Base-by-base conservation (phyloP, 2,329 filamentous ascomycete genomes). In the Aspergillus sp. region DNA sequence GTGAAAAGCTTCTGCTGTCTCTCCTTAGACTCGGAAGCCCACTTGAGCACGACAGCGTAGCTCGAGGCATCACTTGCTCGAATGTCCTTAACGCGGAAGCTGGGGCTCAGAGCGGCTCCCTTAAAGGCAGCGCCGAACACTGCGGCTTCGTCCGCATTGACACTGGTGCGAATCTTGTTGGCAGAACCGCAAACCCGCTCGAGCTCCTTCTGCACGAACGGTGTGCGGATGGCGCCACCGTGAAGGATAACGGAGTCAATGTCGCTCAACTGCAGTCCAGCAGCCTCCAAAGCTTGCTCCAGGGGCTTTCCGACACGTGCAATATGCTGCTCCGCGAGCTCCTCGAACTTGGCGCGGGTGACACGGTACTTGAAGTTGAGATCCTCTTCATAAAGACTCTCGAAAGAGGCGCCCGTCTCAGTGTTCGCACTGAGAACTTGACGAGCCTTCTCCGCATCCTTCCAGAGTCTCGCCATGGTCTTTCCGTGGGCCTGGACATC, bases 21-120 rank as follows among this genome's bases (percentile, higher is more conserved):
- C 55, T 86, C 81, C 79, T 94, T 91, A 43, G 86, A 84, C 64
- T 90, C 87, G 59, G 86, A 82, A 39, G 81, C 86, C 86, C 91
- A 97, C 75, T 89, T 90, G 69, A 97, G 85, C 59, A 88, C 87
- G 28, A 90, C 85, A 2, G 88, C 81, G 74, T 95, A 97, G 47
- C 84, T 83, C 45, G 91, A 85, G 21, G 85, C 87, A 69, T 99
- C 95, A n/a, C 82, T 84, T 55, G 91, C 87, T 61, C 91, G 85
- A 66, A 99, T 99, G 73, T 98, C 95, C 84, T 98, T 99, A 73
- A 99, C 95, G 63, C 92, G 89, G 87, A 99, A 99, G 74, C 91
- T 94, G 43, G 94, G 92, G 78, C 92, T 97, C 60, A 99, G 84
- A 68, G 91, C 88, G 55, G 95, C 95, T 54, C 91, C 95, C 73